Percentiles rank a stretch among this genome's conserved stretches.
Conservation (phyloP, 192 early-diverging fungal species). For the Linnemannia exigua region DNA sequence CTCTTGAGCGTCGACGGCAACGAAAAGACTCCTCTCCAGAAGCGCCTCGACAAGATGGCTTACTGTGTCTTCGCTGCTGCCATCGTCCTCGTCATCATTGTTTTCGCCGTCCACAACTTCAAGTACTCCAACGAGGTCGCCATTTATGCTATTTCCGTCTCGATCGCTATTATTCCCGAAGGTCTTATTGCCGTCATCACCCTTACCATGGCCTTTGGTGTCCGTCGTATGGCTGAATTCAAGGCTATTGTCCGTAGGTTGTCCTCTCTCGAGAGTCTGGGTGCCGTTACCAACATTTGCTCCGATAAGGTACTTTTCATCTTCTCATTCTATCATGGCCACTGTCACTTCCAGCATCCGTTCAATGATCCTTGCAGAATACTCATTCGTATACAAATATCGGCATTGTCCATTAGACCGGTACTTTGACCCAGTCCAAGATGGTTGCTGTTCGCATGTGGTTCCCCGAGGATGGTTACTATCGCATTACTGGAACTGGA, state of each 20-base stretch:
- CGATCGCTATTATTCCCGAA: slow-evolving; percentile 96
- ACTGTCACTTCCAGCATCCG: not conserved
- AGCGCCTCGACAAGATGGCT: slow-evolving; percentile 79
- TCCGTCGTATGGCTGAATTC: slow-evolving; percentile 85
- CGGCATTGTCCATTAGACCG: slow-evolving; percentile 59
- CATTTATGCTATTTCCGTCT: slow-evolving; percentile 86
- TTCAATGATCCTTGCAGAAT: not conserved
- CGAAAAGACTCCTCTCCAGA: slow-evolving; percentile 76
- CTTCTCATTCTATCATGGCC: not conserved
- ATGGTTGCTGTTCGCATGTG: slow-evolving; percentile 92
- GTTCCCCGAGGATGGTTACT: slow-evolving; percentile 81
- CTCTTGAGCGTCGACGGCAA: slow-evolving; percentile 71
- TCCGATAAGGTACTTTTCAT: slow-evolving; percentile 80
- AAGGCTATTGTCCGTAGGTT: slow-evolving; percentile 93
- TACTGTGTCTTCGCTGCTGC: slow-evolving; percentile 82
- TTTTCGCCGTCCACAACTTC: slow-evolving; percentile 83
- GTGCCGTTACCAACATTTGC: slow-evolving; percentile 95
- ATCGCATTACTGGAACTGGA: slow-evolving; percentile 76
- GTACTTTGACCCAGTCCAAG: slow-evolving; percentile 95
- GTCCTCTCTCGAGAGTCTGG: slow-evolving; percentile 90
- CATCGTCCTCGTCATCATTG: slow-evolving; percentile 81
- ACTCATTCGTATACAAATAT: not conserved
- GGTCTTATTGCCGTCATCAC: slow-evolving; percentile 94
- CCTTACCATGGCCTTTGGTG: slow-evolving; percentile 94
- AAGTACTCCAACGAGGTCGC: slow-evolving; percentile 69